Evolutionary conservation across 495 filamentous ascomycete species (phyloP), one percentile per base, ranked within the genome.

Genomic region (Penicillium flavigenum): DNA sequence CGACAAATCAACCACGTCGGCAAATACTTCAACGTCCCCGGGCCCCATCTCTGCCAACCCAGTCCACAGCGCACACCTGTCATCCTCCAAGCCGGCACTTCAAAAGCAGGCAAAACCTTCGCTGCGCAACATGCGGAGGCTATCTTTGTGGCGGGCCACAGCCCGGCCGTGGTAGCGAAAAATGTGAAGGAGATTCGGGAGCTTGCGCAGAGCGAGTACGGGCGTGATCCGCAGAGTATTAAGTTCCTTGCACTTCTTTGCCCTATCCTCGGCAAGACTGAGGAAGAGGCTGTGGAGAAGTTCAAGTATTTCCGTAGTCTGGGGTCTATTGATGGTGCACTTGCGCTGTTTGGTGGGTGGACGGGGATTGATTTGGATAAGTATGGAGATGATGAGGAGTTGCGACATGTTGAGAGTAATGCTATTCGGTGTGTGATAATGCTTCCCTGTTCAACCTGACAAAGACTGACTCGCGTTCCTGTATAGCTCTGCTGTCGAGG

Each of bases 21-120:
- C 31, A 82, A 86, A 61, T 86, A 83, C 72, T 88, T 84, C 72
- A 71, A 64, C 4, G 83, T 89, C 0, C 86, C 84, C 0, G 86
- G 86, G 0, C 85, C 84, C 10, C 83, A 87, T 58, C 79, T 88
- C 66, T 79, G 76, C 52, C 81, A 87, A 48, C 86, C 86, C 4
- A 81, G 77, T 47, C 84, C 83, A 5, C 86, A 89, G 57, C 74
- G 86, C 19, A 87, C 86, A 14, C 86, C 86, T 0, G 70, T 89
- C 16, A 72, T 88, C 6, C 68, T 87, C 5, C 86, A 88, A 67
- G 86, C 86, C 0, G 86, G 85, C 2, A 84, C 84, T 1, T 87
- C 83, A 0, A 78, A 79, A 34, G 79, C 84, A 0, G 86, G 86
- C 3, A 85, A 83, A 67, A 73, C 58, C 0, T 89, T 89, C 57